Evolutionary conservation across 139 green algal genomes (phyloP).

Genomic region (Picochlorum costavermella): DNA sequence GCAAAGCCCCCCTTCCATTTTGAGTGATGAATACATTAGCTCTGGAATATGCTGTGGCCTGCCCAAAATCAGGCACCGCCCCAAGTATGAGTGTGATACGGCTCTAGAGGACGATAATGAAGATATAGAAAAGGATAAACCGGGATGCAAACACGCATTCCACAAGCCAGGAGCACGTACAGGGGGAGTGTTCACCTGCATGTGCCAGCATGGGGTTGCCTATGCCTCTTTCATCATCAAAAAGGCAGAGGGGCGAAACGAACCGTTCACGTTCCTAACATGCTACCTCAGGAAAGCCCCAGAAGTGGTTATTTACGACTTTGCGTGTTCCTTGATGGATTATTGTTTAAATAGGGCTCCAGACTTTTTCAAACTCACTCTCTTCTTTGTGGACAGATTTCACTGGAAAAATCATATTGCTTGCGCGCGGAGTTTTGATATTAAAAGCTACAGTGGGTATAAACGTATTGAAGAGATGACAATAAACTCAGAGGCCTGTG

Average conservation of each 20-base stretch:
- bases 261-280: neutral
- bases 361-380: neutral
- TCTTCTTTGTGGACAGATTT: neutral
- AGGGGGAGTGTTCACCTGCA: neutral
- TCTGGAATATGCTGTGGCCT: neutral
- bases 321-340: neutral
- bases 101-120: neutral
- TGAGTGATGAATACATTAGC: neutral
- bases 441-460: too few relatives aligned
- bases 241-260: neutral
- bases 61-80: neutral
- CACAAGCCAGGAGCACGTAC: neutral
- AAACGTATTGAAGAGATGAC: too few relatives aligned
- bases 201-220: neutral
- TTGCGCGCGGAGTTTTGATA: too few relatives aligned
- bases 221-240: neutral
- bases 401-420: conserved; percentile 1
- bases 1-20: neutral
- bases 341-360: neutral
- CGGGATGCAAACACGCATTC: neutral
- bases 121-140: neutral
- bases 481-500: too few relatives aligned
- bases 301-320: neutral
- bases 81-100: neutral
- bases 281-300: neutral